Evolutionary conservation across 257 asterid species (phyloP).

Genomic region (Nicotiana noctiflora): DNA sequence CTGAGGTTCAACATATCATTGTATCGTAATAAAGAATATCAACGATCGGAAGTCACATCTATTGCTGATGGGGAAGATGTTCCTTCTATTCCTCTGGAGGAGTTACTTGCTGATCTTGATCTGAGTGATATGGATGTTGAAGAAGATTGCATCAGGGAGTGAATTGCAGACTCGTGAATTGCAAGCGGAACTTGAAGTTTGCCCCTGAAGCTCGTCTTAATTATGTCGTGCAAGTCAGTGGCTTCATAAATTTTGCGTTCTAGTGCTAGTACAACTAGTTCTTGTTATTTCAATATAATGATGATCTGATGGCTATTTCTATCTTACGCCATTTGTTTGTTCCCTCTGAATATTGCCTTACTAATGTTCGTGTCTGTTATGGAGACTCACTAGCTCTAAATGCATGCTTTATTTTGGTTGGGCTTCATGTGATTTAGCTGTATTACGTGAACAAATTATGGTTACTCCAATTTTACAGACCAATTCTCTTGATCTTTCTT

Average conservation of each 20-base stretch:
- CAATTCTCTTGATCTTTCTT: background rate
- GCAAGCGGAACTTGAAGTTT: background rate
- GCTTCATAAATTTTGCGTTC: background rate
- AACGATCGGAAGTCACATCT: conserved; percentile 27
- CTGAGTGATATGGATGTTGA: conserved; percentile 14
- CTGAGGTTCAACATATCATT: conserved; percentile 25
- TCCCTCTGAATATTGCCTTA: background rate
- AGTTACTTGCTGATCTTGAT: conserved; percentile 33
- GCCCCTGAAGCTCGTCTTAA: background rate
- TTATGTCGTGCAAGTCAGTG: background rate
- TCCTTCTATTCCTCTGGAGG: conserved; percentile 28
- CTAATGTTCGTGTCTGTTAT: background rate
- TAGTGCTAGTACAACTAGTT: too few species aligned
- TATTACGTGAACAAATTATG: background rate
- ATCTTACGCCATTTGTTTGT: background rate
- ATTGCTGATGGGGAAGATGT: conserved; percentile 23
- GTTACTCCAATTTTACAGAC: too few species aligned
- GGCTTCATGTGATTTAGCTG: background rate
- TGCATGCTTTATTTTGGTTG: background rate
- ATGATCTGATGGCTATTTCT: background rate
- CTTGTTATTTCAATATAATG: background rate
- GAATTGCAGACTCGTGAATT: background rate
- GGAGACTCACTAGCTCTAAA: background rate
- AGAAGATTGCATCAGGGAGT: conserved; percentile 23
- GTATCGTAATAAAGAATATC: conserved; percentile 29